These are phyloP conservation scores for Acanthamoeba royreba DNA, from an alignment of 208 protist genomes.

Conservation along the genomic window DNA sequence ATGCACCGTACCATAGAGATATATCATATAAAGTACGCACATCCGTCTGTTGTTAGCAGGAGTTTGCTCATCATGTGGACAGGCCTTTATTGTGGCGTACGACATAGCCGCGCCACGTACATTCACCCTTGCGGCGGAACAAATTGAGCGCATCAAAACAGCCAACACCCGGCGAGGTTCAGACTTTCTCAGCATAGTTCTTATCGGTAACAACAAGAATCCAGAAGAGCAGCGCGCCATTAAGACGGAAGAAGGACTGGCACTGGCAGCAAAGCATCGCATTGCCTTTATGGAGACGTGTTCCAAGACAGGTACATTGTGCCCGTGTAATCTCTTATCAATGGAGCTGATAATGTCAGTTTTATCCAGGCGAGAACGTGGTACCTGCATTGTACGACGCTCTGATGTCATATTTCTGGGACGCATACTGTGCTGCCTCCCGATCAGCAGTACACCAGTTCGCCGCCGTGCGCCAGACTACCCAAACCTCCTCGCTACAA, in stretches of 20 bases:
- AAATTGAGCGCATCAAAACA: neutral
- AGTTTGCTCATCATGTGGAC: too few relatives aligned
- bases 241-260: neutral
- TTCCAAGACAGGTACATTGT: neutral
- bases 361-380: neutral
- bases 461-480: too few relatives aligned
- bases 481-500: too few relatives aligned
- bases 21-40: neutral
- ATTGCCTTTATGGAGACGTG: neutral
- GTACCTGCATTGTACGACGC: neutral
- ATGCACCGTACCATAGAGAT: neutral
- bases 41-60: neutral
- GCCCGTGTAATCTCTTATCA: too few relatives aligned
- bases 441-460: too few relatives aligned
- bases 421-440: neutral
- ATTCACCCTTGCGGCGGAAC: neutral
- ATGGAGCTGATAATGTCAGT: too few relatives aligned
- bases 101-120: neutral
- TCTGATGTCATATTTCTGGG: neutral
- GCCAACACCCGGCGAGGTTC: neutral
- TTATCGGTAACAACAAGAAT: conserved; percentile 11
- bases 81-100: neutral
- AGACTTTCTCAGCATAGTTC: neutral
- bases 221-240: neutral
- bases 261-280: neutral